These are phyloP conservation scores for Stephanocyclus meneghinianus DNA, from an alignment of 352 stramenopile genomes.

Conservation along the genomic window DNA sequence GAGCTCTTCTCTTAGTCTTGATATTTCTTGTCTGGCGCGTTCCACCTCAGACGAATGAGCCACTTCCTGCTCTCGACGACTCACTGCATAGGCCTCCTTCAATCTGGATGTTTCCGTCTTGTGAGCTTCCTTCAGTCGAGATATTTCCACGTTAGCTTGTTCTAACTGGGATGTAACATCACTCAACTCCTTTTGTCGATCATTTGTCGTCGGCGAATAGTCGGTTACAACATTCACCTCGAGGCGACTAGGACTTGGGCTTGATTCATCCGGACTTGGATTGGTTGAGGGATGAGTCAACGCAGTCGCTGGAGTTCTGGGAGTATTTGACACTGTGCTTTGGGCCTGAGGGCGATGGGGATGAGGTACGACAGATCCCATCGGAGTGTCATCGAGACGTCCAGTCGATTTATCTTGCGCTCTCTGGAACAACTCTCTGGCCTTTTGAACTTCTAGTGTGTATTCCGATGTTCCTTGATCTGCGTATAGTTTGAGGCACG, in stretches of 20 bases:
- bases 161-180: neutral
- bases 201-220: neutral
- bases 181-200: neutral
- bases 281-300: constrained; percentile 7
- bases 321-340: neutral
- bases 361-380: neutral
- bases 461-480: constrained; percentile 46
- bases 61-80: constrained; percentile 1
- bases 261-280: constrained; percentile 6
- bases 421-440: constrained; percentile 34
- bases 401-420: constrained; percentile 16
- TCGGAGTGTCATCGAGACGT: neutral
- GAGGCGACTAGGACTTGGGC: neutral
- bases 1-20: neutral
- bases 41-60: constrained; percentile 1
- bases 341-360: neutral
- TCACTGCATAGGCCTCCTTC: neutral
- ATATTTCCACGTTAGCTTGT: neutral
- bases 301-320: neutral
- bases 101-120: constrained; percentile 7
- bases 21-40: neutral
- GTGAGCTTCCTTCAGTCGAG: constrained; percentile 1
- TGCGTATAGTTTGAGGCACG: constrained; percentile 33
- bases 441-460: constrained; percentile 32
- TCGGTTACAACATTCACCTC: neutral